Evolutionary conservation across 176 grass and related monocot genomes (phyloP), one percentile per base, ranked within the genome.

Genomic region (Zizania latifolia): DNA sequence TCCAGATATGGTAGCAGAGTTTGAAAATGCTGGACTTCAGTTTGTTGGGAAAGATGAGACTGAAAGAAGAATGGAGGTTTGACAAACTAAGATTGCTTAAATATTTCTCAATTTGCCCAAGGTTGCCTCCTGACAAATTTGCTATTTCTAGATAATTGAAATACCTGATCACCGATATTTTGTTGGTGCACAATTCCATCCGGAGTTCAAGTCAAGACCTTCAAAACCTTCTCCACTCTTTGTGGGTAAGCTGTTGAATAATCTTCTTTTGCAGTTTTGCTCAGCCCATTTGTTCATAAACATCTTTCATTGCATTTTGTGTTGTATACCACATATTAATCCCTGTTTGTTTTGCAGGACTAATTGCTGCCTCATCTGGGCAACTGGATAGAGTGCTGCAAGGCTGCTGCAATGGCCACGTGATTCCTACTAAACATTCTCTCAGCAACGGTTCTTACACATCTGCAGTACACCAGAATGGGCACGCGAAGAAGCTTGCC

Each of bases 181-280:
- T 56, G 80, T 99, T 62, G 96, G 96, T 0, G 85, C 93, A 59
- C 96, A 99, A 70, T 99, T 99, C 70, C 96, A 99, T 90, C 96
- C 92, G 0, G 96, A 99, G 78, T 99, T 99, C 77, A 92, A 94
- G 84, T 99, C 96, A 62, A 86, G 91, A 70, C 92, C 96, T 62
- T 85, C 90, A 63, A 95, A 88, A 31, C 96, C 96, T 69, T 95
- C 96, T 62, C 86, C 92, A 17, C 72, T 95, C 38, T 99, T 99
- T 90, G 79, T 92, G 62, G 96, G 96, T 99, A 90, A 88, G 72
- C 48, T 70, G n/a, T 4, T 33, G 13, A 39, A 39, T 41, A 39
- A 73, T 51, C 17, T 58, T 28, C 26, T 21, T 31, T 44, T 2
- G 60, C 10, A 66, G 21, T 61, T 53, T 72, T 41, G 15, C 14